phyloP scores from a whole-genome alignment of 306 rosid genomes.

The Hippophae rhamnoides region DNA sequence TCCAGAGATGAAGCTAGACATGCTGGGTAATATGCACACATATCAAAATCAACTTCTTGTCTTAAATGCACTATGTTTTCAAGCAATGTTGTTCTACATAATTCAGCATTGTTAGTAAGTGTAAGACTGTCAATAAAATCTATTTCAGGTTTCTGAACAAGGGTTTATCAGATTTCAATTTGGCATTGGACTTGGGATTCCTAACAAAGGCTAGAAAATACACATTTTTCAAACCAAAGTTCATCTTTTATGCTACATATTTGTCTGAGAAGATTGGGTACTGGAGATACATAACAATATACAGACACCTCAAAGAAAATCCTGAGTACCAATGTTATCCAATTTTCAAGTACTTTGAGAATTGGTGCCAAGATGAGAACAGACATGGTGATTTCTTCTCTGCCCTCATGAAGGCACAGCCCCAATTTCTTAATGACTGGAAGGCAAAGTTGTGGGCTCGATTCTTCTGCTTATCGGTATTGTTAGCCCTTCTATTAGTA shows the following conservation, averaged over 20 bases:
- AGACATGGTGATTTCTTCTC: constrained; percentile 98
- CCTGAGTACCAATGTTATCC: constrained; percentile 94
- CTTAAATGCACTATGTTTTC: background rate
- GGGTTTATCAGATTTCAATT: constrained; percentile 93
- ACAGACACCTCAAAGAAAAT: constrained; percentile 87
- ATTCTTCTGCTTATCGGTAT: constrained; percentile 92
- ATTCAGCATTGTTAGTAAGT: background rate
- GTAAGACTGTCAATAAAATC: background rate
- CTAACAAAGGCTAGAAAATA: constrained; percentile 91
- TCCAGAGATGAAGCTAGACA: constrained; percentile 99
- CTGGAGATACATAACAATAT: constrained; percentile 96
- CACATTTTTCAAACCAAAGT: constrained; percentile 96
- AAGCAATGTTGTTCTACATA: background rate
- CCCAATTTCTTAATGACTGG: constrained; percentile 97
- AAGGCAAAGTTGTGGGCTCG: constrained; percentile 96
- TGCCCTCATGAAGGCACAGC: constrained; percentile 98
- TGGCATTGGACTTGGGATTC: constrained; percentile 98
- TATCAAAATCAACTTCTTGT: background rate
- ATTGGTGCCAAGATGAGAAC: constrained; percentile 99
- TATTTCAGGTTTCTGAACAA: constrained; percentile 77
- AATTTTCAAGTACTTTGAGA: constrained; percentile 93
- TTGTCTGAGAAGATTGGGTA: constrained; percentile 97
- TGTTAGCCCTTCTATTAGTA: too few relatives aligned
- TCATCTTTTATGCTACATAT: constrained; percentile 95
- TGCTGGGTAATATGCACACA: constrained; percentile 59